Conservation (phyloP, 1,284 basidiomycete genomes). For the Ustilago curta region DNA sequence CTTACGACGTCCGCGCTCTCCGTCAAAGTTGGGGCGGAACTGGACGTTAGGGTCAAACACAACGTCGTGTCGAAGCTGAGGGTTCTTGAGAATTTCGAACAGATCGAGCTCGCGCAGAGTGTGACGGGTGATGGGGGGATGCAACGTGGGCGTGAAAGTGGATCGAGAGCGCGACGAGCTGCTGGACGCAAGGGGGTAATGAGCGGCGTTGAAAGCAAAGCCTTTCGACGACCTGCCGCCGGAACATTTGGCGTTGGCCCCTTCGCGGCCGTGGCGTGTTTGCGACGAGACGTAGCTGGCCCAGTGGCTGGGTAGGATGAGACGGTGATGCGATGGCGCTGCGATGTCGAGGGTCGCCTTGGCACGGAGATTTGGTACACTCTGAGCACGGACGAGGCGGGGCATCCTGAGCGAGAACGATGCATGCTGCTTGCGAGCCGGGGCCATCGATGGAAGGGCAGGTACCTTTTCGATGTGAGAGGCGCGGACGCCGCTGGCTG, state of each 20-base stretch:
- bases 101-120: conserved; percentile 87
- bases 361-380: conserved; percentile 52
- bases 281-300: conserved; percentile 29
- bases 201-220: conserved; percentile 20
- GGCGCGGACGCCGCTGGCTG: neutral
- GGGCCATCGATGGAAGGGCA: conserved; percentile 15
- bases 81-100: conserved; percentile 85
- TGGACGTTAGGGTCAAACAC: conserved; percentile 76
- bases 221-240: conserved; percentile 18
- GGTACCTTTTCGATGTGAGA: conserved; percentile 1
- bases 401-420: conserved; percentile 21
- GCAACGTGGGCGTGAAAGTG: conserved; percentile 73
- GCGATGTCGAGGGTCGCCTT: conserved; percentile 44
- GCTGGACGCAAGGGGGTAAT: conserved; percentile 14
- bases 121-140: conserved; percentile 83
- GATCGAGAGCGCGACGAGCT: conserved; percentile 35
- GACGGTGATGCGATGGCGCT: conserved; percentile 37
- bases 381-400: conserved; percentile 44
- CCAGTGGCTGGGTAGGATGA: conserved; percentile 45
- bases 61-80: conserved; percentile 90
- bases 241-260: conserved; percentile 2
- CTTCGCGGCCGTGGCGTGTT: conserved; percentile 27
- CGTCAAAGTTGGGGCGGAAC: conserved; percentile 70
- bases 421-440: conserved; percentile 21
- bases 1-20: conserved; percentile 76